Conservation (phyloP, 2,329 filamentous ascomycete species). For the Sphaerostilbella broomeana region DNA sequence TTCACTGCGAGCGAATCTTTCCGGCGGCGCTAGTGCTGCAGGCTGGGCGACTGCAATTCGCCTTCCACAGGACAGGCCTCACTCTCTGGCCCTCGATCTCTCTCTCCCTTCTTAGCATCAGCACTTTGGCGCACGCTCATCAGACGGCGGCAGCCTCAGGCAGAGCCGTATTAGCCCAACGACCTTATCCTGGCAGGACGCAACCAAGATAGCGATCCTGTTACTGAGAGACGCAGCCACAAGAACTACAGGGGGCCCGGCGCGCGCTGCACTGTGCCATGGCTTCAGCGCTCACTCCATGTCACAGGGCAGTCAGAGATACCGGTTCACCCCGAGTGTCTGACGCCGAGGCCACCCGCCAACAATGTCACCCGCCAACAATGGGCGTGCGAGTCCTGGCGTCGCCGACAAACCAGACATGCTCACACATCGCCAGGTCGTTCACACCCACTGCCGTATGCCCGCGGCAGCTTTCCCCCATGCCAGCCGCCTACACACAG, state of each 20-base stretch:
- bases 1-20: conserved; percentile 28
- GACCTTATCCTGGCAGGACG: no score
- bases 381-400: no score
- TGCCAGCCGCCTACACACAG: no score
- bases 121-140: no score
- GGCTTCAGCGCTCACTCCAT: background rate
- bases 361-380: conserved; percentile 9
- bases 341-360: conserved; percentile 21
- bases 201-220: no score
- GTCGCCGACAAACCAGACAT: conserved; percentile 8
- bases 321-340: conserved; percentile 30
- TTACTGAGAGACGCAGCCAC: no score
- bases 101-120: no score
- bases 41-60: conserved; percentile 9
- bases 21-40: conserved; percentile 32
- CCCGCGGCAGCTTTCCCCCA: no score
- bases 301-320: background rate
- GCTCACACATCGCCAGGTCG: conserved; percentile 7
- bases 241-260: no score
- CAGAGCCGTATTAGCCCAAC: conserved; percentile 14
- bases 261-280: background rate
- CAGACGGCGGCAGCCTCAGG: conserved; percentile 28
- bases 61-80: conserved; percentile 30
- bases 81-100: no score
- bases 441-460: no score